Evolutionary conservation across 83 land plant genomes (phyloP), one percentile per base, ranked within the genome.

Genomic region (Thuja plicata): DNA sequence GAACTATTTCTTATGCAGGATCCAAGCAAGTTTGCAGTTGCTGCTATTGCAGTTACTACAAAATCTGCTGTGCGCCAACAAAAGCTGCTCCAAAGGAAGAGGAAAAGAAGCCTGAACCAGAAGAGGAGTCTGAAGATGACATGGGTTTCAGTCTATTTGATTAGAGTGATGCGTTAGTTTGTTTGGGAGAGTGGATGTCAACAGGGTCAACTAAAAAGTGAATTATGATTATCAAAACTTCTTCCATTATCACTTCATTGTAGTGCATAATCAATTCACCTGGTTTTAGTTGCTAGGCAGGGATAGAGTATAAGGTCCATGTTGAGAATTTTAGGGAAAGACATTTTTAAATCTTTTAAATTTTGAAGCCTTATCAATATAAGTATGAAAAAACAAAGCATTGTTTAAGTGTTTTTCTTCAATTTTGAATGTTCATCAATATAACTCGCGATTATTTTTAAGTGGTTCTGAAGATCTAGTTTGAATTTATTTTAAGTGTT

Each of bases 131-230:
- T 48, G 97, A 95, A 74, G 99, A 97, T 43, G 99, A 97, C 62
- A 95, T 97, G 99, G 99, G 99, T 46, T 94, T 97, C 90, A 94
- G 97, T 88, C 90, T 97, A 43, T 97, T 97, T 86, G 99, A 97
- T 46, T 96, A 96, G 92, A 70, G 21, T 60, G 35, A 34, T 12
- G 12, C 32, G 78, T 32, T 12, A 15, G 37, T 73, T 73, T 73
- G 78, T 73, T 32, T 73, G 35, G 15, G 78, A 32, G 37, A 32
- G 10, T n/a, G 30, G 12, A 11, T 30, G 37, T 1, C 37, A 30
- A 73, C 9, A 32, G 78, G 78, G 15, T 73, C 16, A 32, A 30
- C 2, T 73, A 13, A 30, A 73, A 73, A 73, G 78, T 11, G 37
- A 32, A 73, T 8, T 73, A 2, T 73, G 37, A 32, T 73, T 32